These are phyloP conservation scores for Fusarium redolens DNA, from an alignment of 2,329 filamentous ascomycete genomes.

Conservation along the genomic window DNA sequence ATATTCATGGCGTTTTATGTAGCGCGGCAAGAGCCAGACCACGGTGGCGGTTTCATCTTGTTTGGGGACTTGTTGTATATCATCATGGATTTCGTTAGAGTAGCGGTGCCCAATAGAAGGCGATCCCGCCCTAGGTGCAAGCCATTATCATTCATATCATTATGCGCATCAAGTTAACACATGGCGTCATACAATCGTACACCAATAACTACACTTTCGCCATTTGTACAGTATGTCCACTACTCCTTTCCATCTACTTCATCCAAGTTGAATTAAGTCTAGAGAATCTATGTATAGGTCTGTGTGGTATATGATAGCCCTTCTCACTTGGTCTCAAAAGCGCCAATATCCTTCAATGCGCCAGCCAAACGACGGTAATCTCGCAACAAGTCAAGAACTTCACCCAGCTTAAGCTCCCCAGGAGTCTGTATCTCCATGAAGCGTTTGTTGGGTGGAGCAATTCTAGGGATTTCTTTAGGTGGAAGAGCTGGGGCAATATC, in stretches of 20 bases:
- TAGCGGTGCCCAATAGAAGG: conserved; percentile 15
- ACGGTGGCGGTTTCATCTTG: neutral
- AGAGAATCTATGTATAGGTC: conserved; percentile 13
- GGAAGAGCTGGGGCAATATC: conserved; percentile 67
- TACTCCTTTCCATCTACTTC: neutral
- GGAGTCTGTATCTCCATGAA: conserved; percentile 80
- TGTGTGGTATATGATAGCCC: neutral
- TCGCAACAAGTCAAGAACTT: conserved; percentile 76
- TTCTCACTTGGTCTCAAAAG: conserved; percentile 61
- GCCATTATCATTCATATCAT: neutral
- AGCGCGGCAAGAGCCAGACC: neutral
- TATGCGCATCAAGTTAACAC: neutral
- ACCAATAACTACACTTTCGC: neutral
- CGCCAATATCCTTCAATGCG: conserved; percentile 71
- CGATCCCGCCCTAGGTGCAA: conserved; percentile 13
- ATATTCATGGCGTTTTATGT: conserved; percentile 6
- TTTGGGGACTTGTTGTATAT: neutral
- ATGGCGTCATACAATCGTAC: neutral
- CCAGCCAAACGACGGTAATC: conserved; percentile 80
- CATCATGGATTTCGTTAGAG: conserved; percentile 3
- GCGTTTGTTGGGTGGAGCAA: conserved; percentile 75
- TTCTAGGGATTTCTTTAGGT: conserved; percentile 65
- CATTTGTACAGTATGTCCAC: neutral
- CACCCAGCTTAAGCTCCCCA: conserved; percentile 76
- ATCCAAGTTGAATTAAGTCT: conserved; percentile 25